Evolutionary conservation across 129 eudicot species (phyloP).

Genomic region (Artemisia annua): DNA sequence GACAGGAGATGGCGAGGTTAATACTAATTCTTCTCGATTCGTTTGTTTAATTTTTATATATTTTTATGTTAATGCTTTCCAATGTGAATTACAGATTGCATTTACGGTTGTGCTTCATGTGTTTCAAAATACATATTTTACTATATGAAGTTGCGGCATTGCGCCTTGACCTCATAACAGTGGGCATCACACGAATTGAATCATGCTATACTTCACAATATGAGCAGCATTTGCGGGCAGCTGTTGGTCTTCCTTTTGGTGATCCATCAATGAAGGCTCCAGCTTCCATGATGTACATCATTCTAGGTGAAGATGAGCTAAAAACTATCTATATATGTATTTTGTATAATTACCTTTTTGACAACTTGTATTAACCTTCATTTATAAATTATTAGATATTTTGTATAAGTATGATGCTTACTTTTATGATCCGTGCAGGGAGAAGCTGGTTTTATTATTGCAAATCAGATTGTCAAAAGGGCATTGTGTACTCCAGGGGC

Average conservation of each 20-base stretch:
- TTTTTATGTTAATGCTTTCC: background rate
- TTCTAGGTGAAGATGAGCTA: slow-evolving; percentile 97
- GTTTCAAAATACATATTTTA: slow-evolving; percentile 52
- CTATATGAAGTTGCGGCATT: slow-evolving; percentile 97
- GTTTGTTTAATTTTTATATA: background rate
- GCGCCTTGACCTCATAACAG: slow-evolving; percentile 99
- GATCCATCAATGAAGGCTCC: slow-evolving; percentile 95
- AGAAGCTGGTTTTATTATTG: slow-evolving; percentile 75
- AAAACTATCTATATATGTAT: background rate
- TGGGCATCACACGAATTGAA: slow-evolving; percentile 93
- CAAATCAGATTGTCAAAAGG: slow-evolving; percentile 65
- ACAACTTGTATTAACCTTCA: no score
- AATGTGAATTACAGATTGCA: slow-evolving; percentile 6
- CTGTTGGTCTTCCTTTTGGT: slow-evolving; percentile 96
- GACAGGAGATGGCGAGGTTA: slow-evolving; percentile 84
- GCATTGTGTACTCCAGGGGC: slow-evolving; percentile 79
- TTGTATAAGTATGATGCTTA: no score
- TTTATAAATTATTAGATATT: no score
- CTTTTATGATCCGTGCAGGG: slow-evolving; percentile 45
- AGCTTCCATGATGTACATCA: slow-evolving; percentile 93
- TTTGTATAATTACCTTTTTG: no score
- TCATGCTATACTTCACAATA: slow-evolving; percentile 89
- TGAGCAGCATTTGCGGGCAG: slow-evolving; percentile 95
- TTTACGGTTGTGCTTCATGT: slow-evolving; percentile 6
- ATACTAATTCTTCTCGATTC: background rate